Conservation (phyloP, 495 filamentous ascomycete species). For the Penicillium diatomitis region DNA sequence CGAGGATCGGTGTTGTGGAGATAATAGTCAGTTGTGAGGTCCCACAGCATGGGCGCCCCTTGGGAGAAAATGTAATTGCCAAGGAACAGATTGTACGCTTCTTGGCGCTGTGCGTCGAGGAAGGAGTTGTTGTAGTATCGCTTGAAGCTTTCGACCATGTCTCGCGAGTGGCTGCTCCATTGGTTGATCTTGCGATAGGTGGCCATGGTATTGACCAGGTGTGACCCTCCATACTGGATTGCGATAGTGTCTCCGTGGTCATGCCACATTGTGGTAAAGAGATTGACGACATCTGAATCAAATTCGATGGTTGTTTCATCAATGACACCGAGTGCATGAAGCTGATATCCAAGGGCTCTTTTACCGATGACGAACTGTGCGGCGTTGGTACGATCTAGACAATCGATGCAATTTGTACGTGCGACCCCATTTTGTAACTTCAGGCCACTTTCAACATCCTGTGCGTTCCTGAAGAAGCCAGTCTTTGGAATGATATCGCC, state of each 20-base stretch:
- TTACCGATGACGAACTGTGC: slow-evolving; percentile 99
- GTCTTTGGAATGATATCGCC: slow-evolving; percentile 77
- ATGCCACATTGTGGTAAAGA: slow-evolving; percentile 93
- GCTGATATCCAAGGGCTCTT: slow-evolving; percentile 79
- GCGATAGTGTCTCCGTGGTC: slow-evolving; percentile 97
- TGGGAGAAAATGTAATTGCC: slow-evolving; percentile 91
- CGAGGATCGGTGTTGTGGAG: slow-evolving; percentile 83
- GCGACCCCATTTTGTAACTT: slow-evolving; percentile 86
- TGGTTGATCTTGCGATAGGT: slow-evolving; percentile 98
- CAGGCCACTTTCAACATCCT: slow-evolving; percentile 50
- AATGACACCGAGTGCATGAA: slow-evolving; percentile 87
- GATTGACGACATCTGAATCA: slow-evolving; percentile 89
- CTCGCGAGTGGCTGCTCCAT: slow-evolving; percentile 92
- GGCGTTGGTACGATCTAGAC: slow-evolving; percentile 91
- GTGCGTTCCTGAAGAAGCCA: slow-evolving; percentile 90
- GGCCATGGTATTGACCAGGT: slow-evolving; percentile 97
- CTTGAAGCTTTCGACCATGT: slow-evolving; percentile 99
- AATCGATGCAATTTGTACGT: slow-evolving; percentile 96
- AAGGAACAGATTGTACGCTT: slow-evolving; percentile 95
- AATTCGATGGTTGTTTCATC: slow-evolving; percentile 72
- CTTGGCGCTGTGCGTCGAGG: slow-evolving; percentile 89
- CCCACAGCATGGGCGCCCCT: slow-evolving; percentile 95
- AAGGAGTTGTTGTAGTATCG: slow-evolving; percentile 99
- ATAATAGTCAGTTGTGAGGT: slow-evolving; percentile 92
- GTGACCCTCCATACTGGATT: slow-evolving; percentile 94